Evolutionary conservation across 192 early-diverging fungal species (phyloP), one percentile per base, ranked within the genome.

Genomic region (Diversispora epigaea): DNA sequence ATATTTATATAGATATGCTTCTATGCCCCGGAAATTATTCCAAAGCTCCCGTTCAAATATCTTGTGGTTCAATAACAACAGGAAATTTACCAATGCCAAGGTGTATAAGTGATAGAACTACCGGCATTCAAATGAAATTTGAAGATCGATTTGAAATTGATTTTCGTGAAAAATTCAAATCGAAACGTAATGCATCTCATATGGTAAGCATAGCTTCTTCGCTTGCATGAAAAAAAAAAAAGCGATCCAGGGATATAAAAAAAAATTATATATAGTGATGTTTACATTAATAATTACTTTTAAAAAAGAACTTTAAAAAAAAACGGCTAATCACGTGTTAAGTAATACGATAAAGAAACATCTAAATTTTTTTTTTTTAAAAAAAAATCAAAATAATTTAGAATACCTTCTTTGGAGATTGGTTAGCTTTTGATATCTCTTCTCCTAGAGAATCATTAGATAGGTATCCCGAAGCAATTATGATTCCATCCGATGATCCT

Each of bases 1-100:
- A 32, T 32, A 32, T 32, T 32, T 32, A 32, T 32, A 32, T 32
- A 32, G 25, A 32, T 32, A 54, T 54, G 50, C 50, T 54, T 17
- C 50, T 17, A 14, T 54, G 50, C 2, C 62, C 62, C 43, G 62
- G 62, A 17, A 40, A 64, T 32, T 64, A 64, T 64, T 8, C 62
- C 4, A 43, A 4, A 15, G 8, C 4, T 15, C 3, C 12, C 1
- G 3, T 6, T 52, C 4, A 17, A 54, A 25, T 8, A 6, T 69
- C 46, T n/a, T 5, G 3, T 3, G 11, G 4, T 12, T 19, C 68
- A 22, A 6, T 32, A 17, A 19, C 4, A 17, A 2, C 45, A 7
- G 68, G 68, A 8, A 11, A 52, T 25, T 25, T 50, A 8, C 68
- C 68, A 12, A 45, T 69, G 49, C 68, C 68, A 39, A 47, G 68